Conservation (phyloP, 1,284 basidiomycete genomes). For the Pascua guehoae region DNA sequence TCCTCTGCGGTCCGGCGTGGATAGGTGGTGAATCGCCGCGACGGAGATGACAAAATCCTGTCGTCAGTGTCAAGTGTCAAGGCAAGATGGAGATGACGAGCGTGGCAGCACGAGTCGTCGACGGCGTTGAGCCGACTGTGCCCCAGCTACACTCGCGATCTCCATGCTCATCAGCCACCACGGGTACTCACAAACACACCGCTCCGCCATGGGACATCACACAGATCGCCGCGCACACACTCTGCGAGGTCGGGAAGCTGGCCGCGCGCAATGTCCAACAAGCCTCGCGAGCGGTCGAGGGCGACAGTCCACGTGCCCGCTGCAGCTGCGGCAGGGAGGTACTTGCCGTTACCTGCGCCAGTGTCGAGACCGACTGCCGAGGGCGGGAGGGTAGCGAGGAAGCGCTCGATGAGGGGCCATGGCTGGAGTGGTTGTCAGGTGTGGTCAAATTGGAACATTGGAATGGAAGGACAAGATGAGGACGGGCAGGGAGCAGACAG, state of each 20-base stretch:
- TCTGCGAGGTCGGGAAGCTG: conserved; percentile 44
- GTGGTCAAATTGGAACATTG: neutral
- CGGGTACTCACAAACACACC: conserved; percentile 67
- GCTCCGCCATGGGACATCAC: conserved; percentile 60
- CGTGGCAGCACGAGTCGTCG: neutral
- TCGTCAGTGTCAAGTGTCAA: neutral
- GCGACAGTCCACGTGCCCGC: conserved; percentile 60
- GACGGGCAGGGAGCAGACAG: conserved; percentile 4
- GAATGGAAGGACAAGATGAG: conserved; percentile 4
- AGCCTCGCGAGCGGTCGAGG: conserved; percentile 71
- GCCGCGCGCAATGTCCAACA: conserved; percentile 68
- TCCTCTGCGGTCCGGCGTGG: conserved; percentile 67
- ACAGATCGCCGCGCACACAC: conserved; percentile 61
- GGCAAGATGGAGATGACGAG: neutral
- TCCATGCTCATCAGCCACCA: neutral
- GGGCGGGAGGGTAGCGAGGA: conserved; percentile 68
- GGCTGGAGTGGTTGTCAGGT: conserved; percentile 57
- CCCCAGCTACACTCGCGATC: too few relatives aligned
- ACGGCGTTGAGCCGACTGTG: neutral
- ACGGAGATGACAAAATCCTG: conserved; percentile 94
- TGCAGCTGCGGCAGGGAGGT: conserved; percentile 63
- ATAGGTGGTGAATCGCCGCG: conserved; percentile 89
- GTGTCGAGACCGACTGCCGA: conserved; percentile 87
- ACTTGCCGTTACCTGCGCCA: conserved; percentile 97
- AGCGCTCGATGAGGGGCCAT: conserved; percentile 87